Base-by-base conservation (phyloP, 148 eudicot genomes). In the Rhododendron ferrugineum region DNA sequence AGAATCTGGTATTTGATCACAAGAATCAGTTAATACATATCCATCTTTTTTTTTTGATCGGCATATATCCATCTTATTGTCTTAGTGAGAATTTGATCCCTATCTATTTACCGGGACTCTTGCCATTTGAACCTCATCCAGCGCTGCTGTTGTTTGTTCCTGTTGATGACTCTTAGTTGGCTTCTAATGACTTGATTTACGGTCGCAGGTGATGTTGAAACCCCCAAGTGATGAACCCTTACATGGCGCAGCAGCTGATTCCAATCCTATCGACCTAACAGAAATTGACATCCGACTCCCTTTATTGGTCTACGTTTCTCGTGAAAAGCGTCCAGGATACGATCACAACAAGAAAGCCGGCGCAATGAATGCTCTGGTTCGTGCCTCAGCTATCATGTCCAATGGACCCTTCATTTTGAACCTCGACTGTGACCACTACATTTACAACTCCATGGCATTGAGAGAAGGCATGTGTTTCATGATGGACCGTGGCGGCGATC, bases 341-440 rank as follows among this genome's bases (percentile, higher is more conserved):
- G 99, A 96, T 85, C 99, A 96, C 92, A 96, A 96, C 91, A 96
- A 96, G 92, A 96, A 96, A 85, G 99, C 99, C 0, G 99, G 98
- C 2, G 99, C 99, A 78, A 95, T 96, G 99, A 96, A 96, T 78
- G 98, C 99, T 9, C 85, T 96, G 78, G 99, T 96, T 86, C 95
- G 99, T n/a, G 94, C 98, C 56, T 96, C 99, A 0, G 99, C 99
- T 49, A 88, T 96, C 90, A 92, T 96, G 98, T 96, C 99, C 40
- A 96, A 96, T 26, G 99, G 99, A 4, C 93, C 99, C 74, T 96
- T 96, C 86, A 96, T 96, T 76, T 93, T 96, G 56, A 96, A 96
- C 70, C 92, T 96, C 2, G 98, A 96, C 85, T 96, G 98, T 85
- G 99, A 96, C 47, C 99, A 96, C 82, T 96, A 96, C 89, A 93